Evolutionary conservation across 108 stramenopile genomes (phyloP).

Genomic region (Cyclotella cryptica): DNA sequence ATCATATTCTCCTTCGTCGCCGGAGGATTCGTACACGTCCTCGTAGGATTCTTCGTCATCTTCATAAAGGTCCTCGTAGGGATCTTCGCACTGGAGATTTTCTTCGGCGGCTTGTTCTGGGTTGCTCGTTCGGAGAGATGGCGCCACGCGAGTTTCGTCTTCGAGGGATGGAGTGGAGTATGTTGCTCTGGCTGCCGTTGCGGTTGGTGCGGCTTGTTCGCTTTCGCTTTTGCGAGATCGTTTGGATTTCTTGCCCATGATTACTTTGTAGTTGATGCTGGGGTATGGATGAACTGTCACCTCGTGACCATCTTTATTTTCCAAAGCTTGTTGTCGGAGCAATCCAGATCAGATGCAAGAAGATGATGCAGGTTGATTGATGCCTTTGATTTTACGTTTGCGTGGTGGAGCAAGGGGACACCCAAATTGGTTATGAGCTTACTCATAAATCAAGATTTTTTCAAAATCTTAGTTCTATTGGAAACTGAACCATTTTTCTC

Average conservation of each 20-base stretch:
- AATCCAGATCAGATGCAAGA: too few relatives aligned
- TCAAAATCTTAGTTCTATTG: too few relatives aligned
- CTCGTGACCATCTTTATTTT: too few relatives aligned
- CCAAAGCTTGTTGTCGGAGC: too few relatives aligned
- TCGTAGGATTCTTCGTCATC: slow-evolving; percentile 67
- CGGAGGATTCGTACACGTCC: slow-evolving; percentile 63
- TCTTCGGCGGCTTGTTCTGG: slow-evolving; percentile 63
- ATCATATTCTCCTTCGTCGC: slow-evolving; percentile 56
- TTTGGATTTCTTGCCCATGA: slow-evolving; percentile 79
- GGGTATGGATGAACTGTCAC: too few relatives aligned
- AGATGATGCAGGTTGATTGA: too few relatives aligned
- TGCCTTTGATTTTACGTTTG: too few relatives aligned
- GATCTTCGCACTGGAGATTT: slow-evolving; percentile 83
- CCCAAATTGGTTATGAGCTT: too few relatives aligned
- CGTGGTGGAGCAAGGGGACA: too few relatives aligned
- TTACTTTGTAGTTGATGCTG: too few relatives aligned
- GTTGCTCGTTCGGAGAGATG: slow-evolving; percentile 24
- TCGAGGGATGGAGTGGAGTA: slow-evolving; percentile 9
- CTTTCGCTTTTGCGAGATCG: slow-evolving; percentile 30
- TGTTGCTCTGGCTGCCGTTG: slow-evolving; percentile 14
- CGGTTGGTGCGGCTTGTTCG: slow-evolving; percentile 22
- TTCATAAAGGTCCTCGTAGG: slow-evolving; percentile 78
- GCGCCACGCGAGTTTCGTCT: slow-evolving; percentile 19
- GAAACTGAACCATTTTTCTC: too few relatives aligned
- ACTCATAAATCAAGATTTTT: too few relatives aligned